Evolutionary conservation across 495 filamentous ascomycete species (phyloP).

Genomic region (Penicillium odoratum): DNA sequence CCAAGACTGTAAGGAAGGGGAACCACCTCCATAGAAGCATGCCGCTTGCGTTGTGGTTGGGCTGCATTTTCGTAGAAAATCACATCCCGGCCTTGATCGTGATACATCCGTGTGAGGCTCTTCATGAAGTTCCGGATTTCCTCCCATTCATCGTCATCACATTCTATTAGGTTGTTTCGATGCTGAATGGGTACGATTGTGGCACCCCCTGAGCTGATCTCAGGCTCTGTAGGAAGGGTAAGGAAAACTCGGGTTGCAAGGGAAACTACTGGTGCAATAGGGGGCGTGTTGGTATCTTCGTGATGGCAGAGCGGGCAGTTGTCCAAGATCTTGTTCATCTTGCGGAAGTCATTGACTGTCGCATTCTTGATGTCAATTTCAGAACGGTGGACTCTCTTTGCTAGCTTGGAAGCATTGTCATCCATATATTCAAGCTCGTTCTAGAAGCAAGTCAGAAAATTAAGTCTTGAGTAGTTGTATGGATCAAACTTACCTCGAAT

Average conservation of each 20-base stretch:
- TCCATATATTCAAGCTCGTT: slow-evolving; percentile 96
- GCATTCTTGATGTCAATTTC: slow-evolving; percentile 86
- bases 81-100: slow-evolving; percentile 84
- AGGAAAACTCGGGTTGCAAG: slow-evolving; percentile 85
- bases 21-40: slow-evolving; percentile 83
- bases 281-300: slow-evolving; percentile 79
- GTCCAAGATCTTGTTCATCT: slow-evolving; percentile 85
- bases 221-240: slow-evolving; percentile 86
- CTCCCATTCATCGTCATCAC: slow-evolving; percentile 99
- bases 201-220: slow-evolving; percentile 78
- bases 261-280: slow-evolving; percentile 86
- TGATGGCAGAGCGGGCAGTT: slow-evolving; percentile 90
- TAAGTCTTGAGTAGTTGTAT: background rate
- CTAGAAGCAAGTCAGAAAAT: slow-evolving; percentile 41
- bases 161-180: slow-evolving; percentile 86
- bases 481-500: slow-evolving; percentile 61
- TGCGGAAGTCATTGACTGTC: slow-evolving; percentile 85
- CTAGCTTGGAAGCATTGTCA: slow-evolving; percentile 89
- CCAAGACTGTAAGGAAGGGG: slow-evolving; percentile 86
- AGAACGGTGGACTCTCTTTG: slow-evolving; percentile 83
- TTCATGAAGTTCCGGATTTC: slow-evolving; percentile 99
- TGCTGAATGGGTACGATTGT: slow-evolving; percentile 90
- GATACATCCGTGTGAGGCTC: slow-evolving; percentile 87
- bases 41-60: slow-evolving; percentile 70
- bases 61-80: slow-evolving; percentile 98